Conservation (phyloP, 352 stramenopile species). For the Globisporangium nodosum region DNA sequence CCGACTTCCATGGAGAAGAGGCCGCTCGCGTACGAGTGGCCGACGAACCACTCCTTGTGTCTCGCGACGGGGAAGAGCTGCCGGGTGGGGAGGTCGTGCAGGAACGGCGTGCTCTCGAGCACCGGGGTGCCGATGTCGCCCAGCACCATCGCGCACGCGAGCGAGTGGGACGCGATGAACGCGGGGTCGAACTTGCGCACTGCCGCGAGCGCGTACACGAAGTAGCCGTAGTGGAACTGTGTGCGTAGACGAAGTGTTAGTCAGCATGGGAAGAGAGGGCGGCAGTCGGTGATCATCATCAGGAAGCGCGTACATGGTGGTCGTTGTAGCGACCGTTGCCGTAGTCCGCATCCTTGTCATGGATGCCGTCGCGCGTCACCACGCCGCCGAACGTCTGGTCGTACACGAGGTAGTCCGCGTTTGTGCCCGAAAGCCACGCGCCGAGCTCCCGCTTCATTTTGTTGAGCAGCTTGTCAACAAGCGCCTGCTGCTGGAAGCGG, state of each 20-base stretch:
- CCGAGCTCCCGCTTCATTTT: constrained; percentile 57
- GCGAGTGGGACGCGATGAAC: constrained; percentile 59
- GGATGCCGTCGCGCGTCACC: constrained; percentile 82
- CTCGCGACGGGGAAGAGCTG: constrained; percentile 82
- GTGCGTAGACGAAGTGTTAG: too few species aligned
- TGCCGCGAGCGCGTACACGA: constrained; percentile 77
- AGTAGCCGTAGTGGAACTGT: constrained; percentile 95
- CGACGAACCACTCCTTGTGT: constrained; percentile 96
- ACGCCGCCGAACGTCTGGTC: constrained; percentile 91
- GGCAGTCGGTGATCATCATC: too few species aligned
- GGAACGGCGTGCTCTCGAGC: constrained; percentile 39
- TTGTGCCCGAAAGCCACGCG: constrained; percentile 55
- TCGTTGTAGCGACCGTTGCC: constrained; percentile 90
- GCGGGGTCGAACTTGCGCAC: constrained; percentile 68
- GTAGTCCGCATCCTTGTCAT: constrained; percentile 51
- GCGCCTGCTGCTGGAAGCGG: constrained; percentile 48
- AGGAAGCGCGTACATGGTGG: constrained; percentile 46
- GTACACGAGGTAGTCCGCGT: constrained; percentile 83
- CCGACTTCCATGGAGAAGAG: constrained; percentile 93
- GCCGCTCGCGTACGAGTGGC: constrained; percentile 94
- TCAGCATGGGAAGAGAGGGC: too few species aligned
- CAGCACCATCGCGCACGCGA: constrained; percentile 50
- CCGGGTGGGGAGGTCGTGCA: constrained; percentile 38
- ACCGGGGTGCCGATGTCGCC: constrained; percentile 65
- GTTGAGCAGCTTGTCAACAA: constrained; percentile 32